Conservation (phyloP, 1,284 basidiomycete genomes). For the Austroboletus rostrupii region DNA sequence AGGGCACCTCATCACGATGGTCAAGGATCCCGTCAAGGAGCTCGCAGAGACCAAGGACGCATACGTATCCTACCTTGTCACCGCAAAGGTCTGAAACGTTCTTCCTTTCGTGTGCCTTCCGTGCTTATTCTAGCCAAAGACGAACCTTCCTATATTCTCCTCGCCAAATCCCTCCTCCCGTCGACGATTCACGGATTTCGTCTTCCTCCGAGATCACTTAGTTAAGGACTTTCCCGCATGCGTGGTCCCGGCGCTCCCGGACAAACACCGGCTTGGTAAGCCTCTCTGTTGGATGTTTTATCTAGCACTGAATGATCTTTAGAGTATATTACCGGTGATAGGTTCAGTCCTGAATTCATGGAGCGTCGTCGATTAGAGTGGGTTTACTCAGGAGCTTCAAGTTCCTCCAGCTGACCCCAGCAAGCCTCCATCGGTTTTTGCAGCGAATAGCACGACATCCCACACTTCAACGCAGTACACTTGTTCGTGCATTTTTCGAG, state of each 20-base stretch:
- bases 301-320: slow-evolving; percentile 10
- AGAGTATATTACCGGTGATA: slow-evolving; percentile 97
- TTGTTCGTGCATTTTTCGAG: slow-evolving; percentile 90
- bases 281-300: slow-evolving; percentile 12
- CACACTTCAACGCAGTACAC: slow-evolving; percentile 86
- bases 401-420: slow-evolving; percentile 12
- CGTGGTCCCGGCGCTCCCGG: slow-evolving; percentile 92
- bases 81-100: slow-evolving; percentile 66
- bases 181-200: slow-evolving; percentile 95
- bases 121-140: slow-evolving; percentile 45
- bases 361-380: slow-evolving; percentile 88
- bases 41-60: slow-evolving; percentile 94
- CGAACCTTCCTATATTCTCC: slow-evolving; percentile 78
- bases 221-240: slow-evolving; percentile 93
- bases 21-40: slow-evolving; percentile 93
- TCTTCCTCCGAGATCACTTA: slow-evolving; percentile 88
- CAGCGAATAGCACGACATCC: slow-evolving; percentile 90
- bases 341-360: slow-evolving; percentile 96
- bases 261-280: slow-evolving; percentile 92
- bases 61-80: slow-evolving; percentile 92
- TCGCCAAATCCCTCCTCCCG: slow-evolving; percentile 70
- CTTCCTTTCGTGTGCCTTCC: background rate
- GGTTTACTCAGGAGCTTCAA: slow-evolving; percentile 8
- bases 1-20: slow-evolving; percentile 80
- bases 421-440: slow-evolving; percentile 88